Evolutionary conservation across 2,329 filamentous ascomycete genomes (phyloP), one percentile per base, ranked within the genome.

Genomic region (Aspergillus brunneoviolaceus): DNA sequence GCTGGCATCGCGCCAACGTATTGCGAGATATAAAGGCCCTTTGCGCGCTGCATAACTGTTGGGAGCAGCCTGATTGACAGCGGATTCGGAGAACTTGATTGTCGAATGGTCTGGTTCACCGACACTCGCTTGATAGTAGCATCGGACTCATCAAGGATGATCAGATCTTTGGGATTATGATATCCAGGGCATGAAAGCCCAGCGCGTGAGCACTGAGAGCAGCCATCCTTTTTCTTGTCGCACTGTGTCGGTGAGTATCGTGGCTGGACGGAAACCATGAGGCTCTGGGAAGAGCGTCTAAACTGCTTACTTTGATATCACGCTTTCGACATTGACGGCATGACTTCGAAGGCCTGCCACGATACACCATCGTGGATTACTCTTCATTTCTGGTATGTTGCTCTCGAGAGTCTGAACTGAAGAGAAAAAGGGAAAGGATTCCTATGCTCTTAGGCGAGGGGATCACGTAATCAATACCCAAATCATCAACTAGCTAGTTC

Each of bases 301-400:
- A 35, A 2, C 49, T 19, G 1, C 16, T 47, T 58, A 58, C 56
- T 58, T 53, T 58, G 9, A 58, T 58, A 48, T 58, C 49, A 10
- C 56, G 56, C 16, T 11, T 31, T 49, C 56, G 56, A 45, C 56
- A 58, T 39, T 58, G 42, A 7, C 42, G 56, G 21, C 56, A 60
- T 11, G 52, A 60, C 31, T 56, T 56, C 7, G 49, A 56, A 27
- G 58, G 58, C 31, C 23, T 60, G 19, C 58, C 53, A 31, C 52
- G 58, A 14, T 57, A 58, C 29, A 60, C 49, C 49, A 53, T 55
- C 12, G 33, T 12, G 5, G 1, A 16, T 35, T 4, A 16, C 14
- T 35, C 12, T 35, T 35, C 12, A 35, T 12, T 2, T 35, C 33
- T 35, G 4, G 11, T 16, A 4, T 35, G 33, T 16, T 16, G 3